Evolutionary conservation across 345 rosid genomes (phyloP).

Genomic region (Pistacia atlantica): DNA sequence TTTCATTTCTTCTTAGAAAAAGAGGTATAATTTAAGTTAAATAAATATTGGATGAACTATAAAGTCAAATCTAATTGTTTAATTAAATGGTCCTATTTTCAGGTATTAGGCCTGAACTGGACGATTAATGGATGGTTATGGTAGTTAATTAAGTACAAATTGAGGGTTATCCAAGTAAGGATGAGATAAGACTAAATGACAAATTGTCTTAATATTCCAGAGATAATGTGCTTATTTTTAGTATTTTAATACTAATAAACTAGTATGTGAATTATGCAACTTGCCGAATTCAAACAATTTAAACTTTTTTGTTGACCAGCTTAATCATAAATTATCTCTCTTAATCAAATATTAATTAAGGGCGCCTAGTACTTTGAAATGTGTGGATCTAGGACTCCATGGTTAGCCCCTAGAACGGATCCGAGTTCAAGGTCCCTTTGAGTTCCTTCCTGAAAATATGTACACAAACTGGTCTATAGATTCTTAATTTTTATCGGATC

Average conservation of each 20-base stretch:
- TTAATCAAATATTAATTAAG: neutral
- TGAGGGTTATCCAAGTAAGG: neutral
- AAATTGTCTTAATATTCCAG: neutral
- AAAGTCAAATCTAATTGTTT: no score
- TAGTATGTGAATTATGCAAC: neutral
- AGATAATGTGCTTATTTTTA: neutral
- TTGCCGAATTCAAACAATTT: neutral
- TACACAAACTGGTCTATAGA: no score
- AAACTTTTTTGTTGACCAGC: neutral
- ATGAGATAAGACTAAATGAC: neutral
- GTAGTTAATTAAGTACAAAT: constrained; percentile 3
- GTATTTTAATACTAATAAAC: neutral
- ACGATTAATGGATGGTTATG: neutral
- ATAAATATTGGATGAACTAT: no score
- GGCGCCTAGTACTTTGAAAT: neutral
- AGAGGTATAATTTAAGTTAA: no score
- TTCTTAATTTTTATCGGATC: neutral
- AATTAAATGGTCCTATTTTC: neutral
- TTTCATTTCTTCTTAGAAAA: no score
- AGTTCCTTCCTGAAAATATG: neutral
- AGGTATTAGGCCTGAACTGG: neutral
- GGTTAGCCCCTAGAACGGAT: neutral
- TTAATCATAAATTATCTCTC: neutral
- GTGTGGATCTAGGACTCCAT: neutral
- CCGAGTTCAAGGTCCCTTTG: neutral